A percentile compares a stretch with the other conserved stretches of the same genome.
These are phyloP conservation scores for Vigna nakashimae DNA, from an alignment of 306 rosid species.

Conservation along the genomic window DNA sequence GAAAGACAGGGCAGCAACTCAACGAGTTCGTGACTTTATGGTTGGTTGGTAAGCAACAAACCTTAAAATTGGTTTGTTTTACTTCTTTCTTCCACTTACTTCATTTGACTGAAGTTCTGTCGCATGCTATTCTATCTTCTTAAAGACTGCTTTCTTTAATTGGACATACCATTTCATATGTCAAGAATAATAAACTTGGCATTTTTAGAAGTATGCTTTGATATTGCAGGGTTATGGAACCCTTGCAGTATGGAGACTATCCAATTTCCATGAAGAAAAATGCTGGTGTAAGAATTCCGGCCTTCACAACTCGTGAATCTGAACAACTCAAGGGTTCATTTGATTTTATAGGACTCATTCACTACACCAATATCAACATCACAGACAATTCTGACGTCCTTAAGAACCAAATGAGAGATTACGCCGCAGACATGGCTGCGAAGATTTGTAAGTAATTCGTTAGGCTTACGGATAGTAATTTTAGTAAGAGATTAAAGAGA, in stretches of 20 bases:
- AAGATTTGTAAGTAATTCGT: constrained; percentile 20
- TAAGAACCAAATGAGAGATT: constrained; percentile 52
- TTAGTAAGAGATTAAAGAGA: not conserved
- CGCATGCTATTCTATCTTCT: not conserved
- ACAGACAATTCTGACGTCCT: constrained; percentile 49
- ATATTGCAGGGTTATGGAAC: constrained; percentile 65
- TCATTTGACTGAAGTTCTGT: no score
- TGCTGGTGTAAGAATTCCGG: constrained; percentile 64
- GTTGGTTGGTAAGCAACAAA: constrained; percentile 61
- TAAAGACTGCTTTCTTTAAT: constrained; percentile 18
- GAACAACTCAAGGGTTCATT: constrained; percentile 59
- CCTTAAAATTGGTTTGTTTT: not conserved
- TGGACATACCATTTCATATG: not conserved
- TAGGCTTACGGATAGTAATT: not conserved
- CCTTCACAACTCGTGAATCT: constrained; percentile 58
- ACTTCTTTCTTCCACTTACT: no score
- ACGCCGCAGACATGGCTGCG: constrained; percentile 40
- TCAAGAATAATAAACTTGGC: not conserved
- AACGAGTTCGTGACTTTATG: constrained; percentile 55
- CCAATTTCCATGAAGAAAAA: constrained; percentile 63
- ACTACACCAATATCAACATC: constrained; percentile 42
- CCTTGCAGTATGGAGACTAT: constrained; percentile 71
- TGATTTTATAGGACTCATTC: constrained; percentile 68
- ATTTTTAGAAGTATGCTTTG: not conserved
- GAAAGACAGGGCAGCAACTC: constrained; percentile 57